Evolutionary conservation across 768 basidiomycete genomes (phyloP), one percentile per base, ranked within the genome.

Genomic region (Mycena galopus): DNA sequence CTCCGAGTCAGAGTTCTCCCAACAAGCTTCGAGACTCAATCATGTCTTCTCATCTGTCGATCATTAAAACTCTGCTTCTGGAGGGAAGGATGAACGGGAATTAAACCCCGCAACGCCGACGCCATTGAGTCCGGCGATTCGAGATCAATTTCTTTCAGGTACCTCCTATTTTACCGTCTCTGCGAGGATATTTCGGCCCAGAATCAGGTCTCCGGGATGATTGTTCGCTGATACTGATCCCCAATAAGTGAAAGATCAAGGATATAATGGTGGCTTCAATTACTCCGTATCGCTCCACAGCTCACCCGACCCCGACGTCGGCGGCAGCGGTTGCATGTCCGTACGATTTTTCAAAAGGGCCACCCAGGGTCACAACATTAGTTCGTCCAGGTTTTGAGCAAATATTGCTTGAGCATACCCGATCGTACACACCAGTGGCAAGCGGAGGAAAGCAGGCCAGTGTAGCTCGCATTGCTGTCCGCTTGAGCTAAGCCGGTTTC

Each of bases 21-120:
- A 51, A 51, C 50, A 51, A 25, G 11, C 50, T 51, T 51, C 50
- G 17, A 25, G 50, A 47, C n/a, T 47, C n/a, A 51, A 51, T 51
- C 50, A 51, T 27, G 50, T 16, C 44, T 50, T 59, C 44, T 37
- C 35, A 60, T 61, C 67, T 68, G 67, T 68, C 67, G 67, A 68
- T 68, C 67, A 68, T 61, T 68, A 42, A 68, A 59, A 12, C 27
- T 51, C 29, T 16, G 58, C 67, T 68, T 68, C 67, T 68, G 27
- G 58, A 58, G n/a, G 56, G 21, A 44, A 67, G n/a, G 51, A 50
- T 27, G 7, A 47, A 66, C 53, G 57, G 60, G 21, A 44, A 30
- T 29, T 42, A 27, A 47, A 62, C 44, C 44, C 61, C 33, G 61
- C 44, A 61, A 42, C 23, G 4, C 32, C 25, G 25, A 55, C 39